These are phyloP conservation scores for Saturnispora dispora DNA, from an alignment of 805 yeast genomes.

Conservation along the genomic window DNA sequence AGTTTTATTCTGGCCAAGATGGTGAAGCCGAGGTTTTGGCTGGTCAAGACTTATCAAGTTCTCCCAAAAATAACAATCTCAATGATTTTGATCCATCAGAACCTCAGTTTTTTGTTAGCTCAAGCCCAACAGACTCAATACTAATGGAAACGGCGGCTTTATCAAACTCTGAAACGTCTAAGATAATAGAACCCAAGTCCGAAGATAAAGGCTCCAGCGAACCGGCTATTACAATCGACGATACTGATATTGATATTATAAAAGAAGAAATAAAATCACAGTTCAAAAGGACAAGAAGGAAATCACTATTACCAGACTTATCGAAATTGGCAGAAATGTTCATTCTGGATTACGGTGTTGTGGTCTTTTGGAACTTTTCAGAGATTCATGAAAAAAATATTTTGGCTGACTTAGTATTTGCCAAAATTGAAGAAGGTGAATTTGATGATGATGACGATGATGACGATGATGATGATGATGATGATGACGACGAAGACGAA, in stretches of 20 bases:
- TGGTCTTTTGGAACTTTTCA: slow-evolving; percentile 96
- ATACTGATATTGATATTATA: background rate
- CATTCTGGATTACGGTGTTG: slow-evolving; percentile 84
- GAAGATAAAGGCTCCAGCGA: background rate
- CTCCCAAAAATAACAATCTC: slow-evolving; percentile 13
- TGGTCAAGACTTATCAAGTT: slow-evolving; percentile 16
- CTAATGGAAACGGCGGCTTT: slow-evolving; percentile 13
- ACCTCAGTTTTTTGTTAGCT: slow-evolving; percentile 72
- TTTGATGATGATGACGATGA: slow-evolving; percentile 32
- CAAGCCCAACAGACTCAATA: slow-evolving; percentile 27
- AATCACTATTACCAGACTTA: slow-evolving; percentile 32
- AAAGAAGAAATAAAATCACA: background rate
- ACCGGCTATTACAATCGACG: background rate
- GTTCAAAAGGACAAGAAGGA: slow-evolving; percentile 7
- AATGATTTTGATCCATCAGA: slow-evolving; percentile 82
- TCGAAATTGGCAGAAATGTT: slow-evolving; percentile 79
- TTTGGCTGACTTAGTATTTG: slow-evolving; percentile 83
- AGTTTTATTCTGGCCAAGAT: slow-evolving; percentile 78
- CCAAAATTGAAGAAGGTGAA: slow-evolving; percentile 33
- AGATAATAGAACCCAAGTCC: background rate
- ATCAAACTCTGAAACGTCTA: slow-evolving; percentile 4
- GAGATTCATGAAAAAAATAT: slow-evolving; percentile 89
- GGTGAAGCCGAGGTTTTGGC: slow-evolving; percentile 19
- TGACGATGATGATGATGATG: slow-evolving; percentile 30
- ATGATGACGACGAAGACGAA: slow-evolving; percentile 26